Evolutionary conservation across 2,329 filamentous ascomycete species (phyloP), one percentile per base, ranked within the genome.

Genomic region (Colletotrichum gloeosporioides): DNA sequence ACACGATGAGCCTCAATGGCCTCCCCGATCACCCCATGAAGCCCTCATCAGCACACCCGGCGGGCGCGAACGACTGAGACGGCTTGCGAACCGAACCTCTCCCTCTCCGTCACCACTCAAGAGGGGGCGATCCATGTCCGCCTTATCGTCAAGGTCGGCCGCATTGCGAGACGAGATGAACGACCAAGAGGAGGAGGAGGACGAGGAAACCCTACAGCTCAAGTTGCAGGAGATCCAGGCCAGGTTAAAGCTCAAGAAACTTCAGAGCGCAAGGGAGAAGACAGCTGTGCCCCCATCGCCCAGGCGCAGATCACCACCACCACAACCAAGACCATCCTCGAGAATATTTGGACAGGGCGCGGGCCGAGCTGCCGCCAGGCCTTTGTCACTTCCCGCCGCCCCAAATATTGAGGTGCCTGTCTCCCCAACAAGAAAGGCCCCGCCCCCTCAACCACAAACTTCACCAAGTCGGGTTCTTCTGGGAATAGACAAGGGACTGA

Each of bases 191-290:
- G 92, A 93, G 0, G 93, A 95, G 6, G 94, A 98, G 8, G 96
- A 98, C 79, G 96, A 98, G 84, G 96, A 99, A 87, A 98, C 93
- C 2, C 86, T 99, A 39, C 92, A 98, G 82, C 87, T 99, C 77
- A 93, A 98, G 83, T 87, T 99, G 7, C 93, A 96, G 78, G 95
- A 95, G 71, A 98, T 99, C 75, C 93, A 99, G 84, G 95, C 96
- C 8, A 93, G 94, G 76, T 86, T 99, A 69, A 97, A 94, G 84
- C 85, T 99, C 78, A 99, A 98, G 85, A 96, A 94, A 81, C 87
- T 99, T 16, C 95, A 97, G 83, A 93, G 93, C 82, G 85, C 91
- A 83, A 91, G 89, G 81, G 86, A 88, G 74, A 76, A 68, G 67
- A 72, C 62, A n/a, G 65, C 63, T 13, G 71, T 83, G 77, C 72